Evolutionary conservation across 1,139 yeast species (phyloP).

Genomic region (Magnusiomyces magnusii): DNA sequence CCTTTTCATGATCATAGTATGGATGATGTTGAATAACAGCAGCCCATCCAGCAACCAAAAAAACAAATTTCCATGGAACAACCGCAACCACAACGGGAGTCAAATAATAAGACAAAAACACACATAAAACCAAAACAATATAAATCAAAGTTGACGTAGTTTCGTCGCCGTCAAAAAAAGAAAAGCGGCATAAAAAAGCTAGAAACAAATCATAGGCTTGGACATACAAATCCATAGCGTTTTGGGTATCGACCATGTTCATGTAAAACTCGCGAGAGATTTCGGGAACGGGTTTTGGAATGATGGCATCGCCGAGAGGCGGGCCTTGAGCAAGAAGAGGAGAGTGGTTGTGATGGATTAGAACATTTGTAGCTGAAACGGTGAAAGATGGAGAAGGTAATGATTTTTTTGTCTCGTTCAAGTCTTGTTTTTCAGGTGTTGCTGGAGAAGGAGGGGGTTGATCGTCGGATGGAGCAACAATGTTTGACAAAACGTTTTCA

Average conservation of each 20-base stretch:
- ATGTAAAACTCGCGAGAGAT: conserved; percentile 69
- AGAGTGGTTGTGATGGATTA: conserved; percentile 9
- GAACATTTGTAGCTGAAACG: neutral
- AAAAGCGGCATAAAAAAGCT: conserved; percentile 46
- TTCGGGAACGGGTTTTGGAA: conserved; percentile 74
- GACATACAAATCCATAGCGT: conserved; percentile 66
- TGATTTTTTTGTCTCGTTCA: neutral
- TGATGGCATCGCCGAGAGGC: conserved; percentile 39
- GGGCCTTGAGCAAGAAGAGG: conserved; percentile 53
- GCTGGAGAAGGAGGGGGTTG: neutral
- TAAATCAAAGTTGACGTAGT: conserved; percentile 44
- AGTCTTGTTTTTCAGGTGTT: neutral
- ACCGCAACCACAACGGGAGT: conserved; percentile 30
- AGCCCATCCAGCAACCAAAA: conserved; percentile 46
- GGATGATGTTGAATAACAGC: conserved; percentile 50
- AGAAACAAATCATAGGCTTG: conserved; percentile 52
- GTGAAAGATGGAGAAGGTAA: no score
- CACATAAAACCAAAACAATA: conserved; percentile 34
- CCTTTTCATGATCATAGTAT: conserved; percentile 36
- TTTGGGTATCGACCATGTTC: conserved; percentile 78
- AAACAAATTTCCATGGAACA: conserved; percentile 31
- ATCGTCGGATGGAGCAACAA: neutral
- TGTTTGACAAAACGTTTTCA: neutral
- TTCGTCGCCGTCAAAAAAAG: conserved; percentile 59
- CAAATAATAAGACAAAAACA: conserved; percentile 28